phyloP scores from a whole-genome alignment of 225 moss, liverwort and hornwort species.

The Anthoceros angustus region DNA sequence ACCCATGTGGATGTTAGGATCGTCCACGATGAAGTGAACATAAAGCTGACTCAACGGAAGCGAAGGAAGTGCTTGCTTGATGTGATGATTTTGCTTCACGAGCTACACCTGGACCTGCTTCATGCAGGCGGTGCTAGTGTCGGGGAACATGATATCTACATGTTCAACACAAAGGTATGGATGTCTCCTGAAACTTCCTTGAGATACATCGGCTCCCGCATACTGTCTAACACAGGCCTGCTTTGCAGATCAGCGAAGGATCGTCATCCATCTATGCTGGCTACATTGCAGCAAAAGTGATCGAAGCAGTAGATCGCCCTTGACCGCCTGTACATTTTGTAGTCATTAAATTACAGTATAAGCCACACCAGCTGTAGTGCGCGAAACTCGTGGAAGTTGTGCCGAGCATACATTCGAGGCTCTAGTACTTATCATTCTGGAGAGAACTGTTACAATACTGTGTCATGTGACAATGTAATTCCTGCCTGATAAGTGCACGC shows the following conservation, averaged over 20 bases:
- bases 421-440: too few relatives aligned
- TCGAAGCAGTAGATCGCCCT: conserved; percentile 44
- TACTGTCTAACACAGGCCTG: background rate
- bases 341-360: background rate
- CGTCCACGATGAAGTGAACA: conserved; percentile 66
- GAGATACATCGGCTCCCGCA: background rate
- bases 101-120: conserved; percentile 50
- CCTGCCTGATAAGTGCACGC: too few relatives aligned
- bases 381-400: too few relatives aligned
- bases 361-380: background rate
- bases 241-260: conserved; percentile 56
- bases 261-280: conserved; percentile 60
- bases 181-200: background rate
- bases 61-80: conserved; percentile 34
- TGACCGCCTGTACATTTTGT: background rate
- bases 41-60: conserved; percentile 46
- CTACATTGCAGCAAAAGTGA: conserved; percentile 54
- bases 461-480: too few relatives aligned
- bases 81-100: conserved; percentile 37
- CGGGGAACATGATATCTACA: conserved; percentile 63
- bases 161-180: conserved; percentile 69
- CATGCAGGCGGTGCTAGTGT: conserved; percentile 64
- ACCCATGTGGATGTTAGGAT: conserved; percentile 75
- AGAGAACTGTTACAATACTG: too few relatives aligned
- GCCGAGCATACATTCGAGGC: too few relatives aligned